Percentiles rank a stretch among this genome's conserved stretches.
These are phyloP conservation scores for Zizania latifolia DNA, from an alignment of 176 grass and related monocot species.

Conservation along the genomic window DNA sequence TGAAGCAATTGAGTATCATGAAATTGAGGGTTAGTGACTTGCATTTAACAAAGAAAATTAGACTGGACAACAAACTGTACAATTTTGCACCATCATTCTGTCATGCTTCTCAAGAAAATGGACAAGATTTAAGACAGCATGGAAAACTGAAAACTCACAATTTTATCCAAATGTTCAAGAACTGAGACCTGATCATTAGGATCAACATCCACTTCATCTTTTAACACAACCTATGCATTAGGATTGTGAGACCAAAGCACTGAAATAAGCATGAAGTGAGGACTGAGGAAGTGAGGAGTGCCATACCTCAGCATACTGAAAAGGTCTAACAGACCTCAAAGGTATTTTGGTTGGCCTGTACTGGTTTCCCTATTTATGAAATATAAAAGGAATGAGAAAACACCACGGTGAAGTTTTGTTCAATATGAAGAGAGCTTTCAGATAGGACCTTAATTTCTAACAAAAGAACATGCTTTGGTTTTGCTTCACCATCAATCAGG, in stretches of 20 bases:
- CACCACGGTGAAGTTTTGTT: background rate
- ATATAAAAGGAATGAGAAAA: slow-evolving; percentile 40
- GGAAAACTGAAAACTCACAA: slow-evolving; percentile 42
- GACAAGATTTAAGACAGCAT: background rate
- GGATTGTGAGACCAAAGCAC: slow-evolving; percentile 11
- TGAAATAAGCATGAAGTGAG: slow-evolving; percentile 18
- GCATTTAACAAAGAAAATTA: background rate
- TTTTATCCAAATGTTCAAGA: slow-evolving; percentile 93
- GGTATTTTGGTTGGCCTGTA: slow-evolving; percentile 94
- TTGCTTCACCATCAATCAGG: slow-evolving; percentile 93
- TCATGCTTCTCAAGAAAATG: slow-evolving; percentile 9
- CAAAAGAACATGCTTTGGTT: slow-evolving; percentile 91
- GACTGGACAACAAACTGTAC: slow-evolving; percentile 1
- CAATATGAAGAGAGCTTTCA: slow-evolving; percentile 6
- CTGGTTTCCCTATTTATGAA: slow-evolving; percentile 64
- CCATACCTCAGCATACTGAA: slow-evolving; percentile 92
- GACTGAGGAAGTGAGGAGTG: slow-evolving; percentile 4
- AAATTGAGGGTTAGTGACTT: background rate
- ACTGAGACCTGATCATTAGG: slow-evolving; percentile 82
- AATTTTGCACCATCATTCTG: background rate
- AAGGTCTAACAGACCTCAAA: slow-evolving; percentile 80
- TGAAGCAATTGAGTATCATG: slow-evolving; percentile 37
- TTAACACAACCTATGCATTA: slow-evolving; percentile 73
- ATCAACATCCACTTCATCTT: slow-evolving; percentile 92
- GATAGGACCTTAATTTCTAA: slow-evolving; percentile 82